Base-by-base conservation (phyloP, 805 yeast genomes). In the Helenozyma baotianmanensis region DNA sequence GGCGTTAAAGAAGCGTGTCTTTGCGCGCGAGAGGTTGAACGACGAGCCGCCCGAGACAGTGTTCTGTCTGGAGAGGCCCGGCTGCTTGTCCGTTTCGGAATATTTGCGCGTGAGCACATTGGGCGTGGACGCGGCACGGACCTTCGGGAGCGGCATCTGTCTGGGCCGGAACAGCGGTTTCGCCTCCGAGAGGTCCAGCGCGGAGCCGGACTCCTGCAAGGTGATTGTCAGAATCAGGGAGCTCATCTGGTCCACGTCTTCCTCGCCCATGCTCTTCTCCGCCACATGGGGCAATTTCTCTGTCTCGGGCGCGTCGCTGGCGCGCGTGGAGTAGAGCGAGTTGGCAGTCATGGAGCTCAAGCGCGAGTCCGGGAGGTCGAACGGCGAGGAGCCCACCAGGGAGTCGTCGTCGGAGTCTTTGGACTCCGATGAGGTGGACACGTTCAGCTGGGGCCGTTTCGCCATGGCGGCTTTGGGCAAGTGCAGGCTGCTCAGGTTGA, bases 291-390 rank as follows among this genome's bases (percentile, higher is more conserved):
- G 29, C 13, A 32, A 27, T 19, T 27, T 18, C 25, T 21, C 21
- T 33, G 23, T 22, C 12, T 40, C 30, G 14, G 28, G 21, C 31
- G 25, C 18, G 18, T 38, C 35, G 31, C 25, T 21, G 27, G 33
- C 25, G 23, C 27, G 27, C 22, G 21, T 24, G 16, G 58, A 47
- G 16, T 45, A 42, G 11, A 49, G 37, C 12, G 55, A 48, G 39
- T 51, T 39, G 33, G 55, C 50, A 6, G 70, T 62, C 43, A 64
- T 43, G 14, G 68, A 58, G 47, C 67, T 63, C 30, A 61, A 51
- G 21, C 70, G 51, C 7, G 67, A 60, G 36, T 62, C 68, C 3
- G 50, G 50, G 9, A 45, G 38, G 36, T 62, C 66, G 29, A 62
- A 62, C 15, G 56, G 64, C 12, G 58, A 50, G 14, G 58, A 53